Evolutionary conservation across 352 stramenopile genomes (phyloP).

Genomic region (Saprolegnia diclina): DNA sequence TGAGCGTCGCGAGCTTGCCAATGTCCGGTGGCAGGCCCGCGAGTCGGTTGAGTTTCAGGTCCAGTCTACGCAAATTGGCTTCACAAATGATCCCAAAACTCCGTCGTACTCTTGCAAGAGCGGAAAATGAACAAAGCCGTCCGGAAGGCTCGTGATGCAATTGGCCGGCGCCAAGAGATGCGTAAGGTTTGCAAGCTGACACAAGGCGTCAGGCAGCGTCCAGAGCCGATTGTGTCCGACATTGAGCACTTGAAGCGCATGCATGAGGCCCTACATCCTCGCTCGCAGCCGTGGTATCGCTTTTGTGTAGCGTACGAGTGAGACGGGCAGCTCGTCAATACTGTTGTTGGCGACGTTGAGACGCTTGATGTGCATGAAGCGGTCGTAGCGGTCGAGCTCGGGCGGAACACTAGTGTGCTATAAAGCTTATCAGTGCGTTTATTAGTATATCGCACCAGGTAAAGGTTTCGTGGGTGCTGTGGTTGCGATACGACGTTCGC

Average conservation of each 20-base stretch:
- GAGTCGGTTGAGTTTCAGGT: constrained; percentile 71
- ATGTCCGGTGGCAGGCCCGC: constrained; percentile 39
- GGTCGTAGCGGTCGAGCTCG: constrained; percentile 48
- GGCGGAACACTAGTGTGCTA: constrained; percentile 32
- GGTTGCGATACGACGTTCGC: constrained; percentile 43
- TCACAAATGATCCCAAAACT: not conserved
- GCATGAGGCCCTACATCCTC: constrained; percentile 41
- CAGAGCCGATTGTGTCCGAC: constrained; percentile 56
- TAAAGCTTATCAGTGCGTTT: not conserved
- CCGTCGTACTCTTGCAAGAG: not conserved
- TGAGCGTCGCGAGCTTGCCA: constrained; percentile 40
- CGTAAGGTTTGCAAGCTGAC: constrained; percentile 41
- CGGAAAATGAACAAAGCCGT: constrained; percentile 1
- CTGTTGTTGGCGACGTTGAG: constrained; percentile 60
- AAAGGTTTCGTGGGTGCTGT: constrained; percentile 37
- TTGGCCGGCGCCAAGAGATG: constrained; percentile 36
- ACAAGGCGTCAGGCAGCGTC: constrained; percentile 48
- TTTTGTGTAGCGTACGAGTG: constrained; percentile 38
- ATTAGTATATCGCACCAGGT: constrained; percentile 15
- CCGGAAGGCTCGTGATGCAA: constrained; percentile 14
- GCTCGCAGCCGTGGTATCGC: not conserved
- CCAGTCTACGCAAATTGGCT: constrained; percentile 35
- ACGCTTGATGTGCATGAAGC: constrained; percentile 37
- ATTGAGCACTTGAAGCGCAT: constrained; percentile 40
- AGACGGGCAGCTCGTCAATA: constrained; percentile 50